Base-by-base conservation (phyloP, 805 yeast species). In the Candida caryicola region DNA sequence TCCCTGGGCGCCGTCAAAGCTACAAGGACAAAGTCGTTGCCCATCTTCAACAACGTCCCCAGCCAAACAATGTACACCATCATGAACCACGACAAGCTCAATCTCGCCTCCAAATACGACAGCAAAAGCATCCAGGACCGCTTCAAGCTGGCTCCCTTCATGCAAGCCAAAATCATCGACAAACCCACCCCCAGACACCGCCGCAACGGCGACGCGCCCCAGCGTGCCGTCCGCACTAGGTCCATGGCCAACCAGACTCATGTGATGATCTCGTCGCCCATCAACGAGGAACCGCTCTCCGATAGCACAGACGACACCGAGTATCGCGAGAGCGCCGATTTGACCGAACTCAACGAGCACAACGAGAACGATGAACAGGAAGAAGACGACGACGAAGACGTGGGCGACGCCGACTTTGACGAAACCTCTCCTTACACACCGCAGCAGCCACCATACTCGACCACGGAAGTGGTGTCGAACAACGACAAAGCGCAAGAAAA, bases 101-200 rank as follows among this genome's bases (percentile, higher is more conserved):
- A 60, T 37, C 53, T 58, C 4, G 53, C 72, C 3, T 62, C 71
- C 10, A 59, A 55, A 33, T 65, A 64, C 46, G 71, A 68, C 43
- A 57, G 60, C 41, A 65, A 67, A 37, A 59, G 66, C 35, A 63
- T 69, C 19, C 69, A 63, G 50, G 71, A 69, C 29, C 50, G 74
- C 36, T 69, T 69, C 51, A 69, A 68, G 44, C 70, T 63, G 70
- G 74, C 73, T 2, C 69, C 73, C 5, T 67, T 67, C 46, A 52
- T 64, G 17, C 70, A 56, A 51, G 67, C 66, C 17, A 66, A 66
- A 37, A 57, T 66, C n/a, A 58, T 68, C 27, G 71, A 65, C 39
- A 64, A 64, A 37, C 71, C 71, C 2, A 52, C 49, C 30, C 52
- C 53, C 44, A 51, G 52, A 17, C 43, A 44, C 33, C 44, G 59